Evolutionary conservation across 129 eudicot genomes (phyloP).

Genomic region (Pseudognaphalium luteoalbum): DNA sequence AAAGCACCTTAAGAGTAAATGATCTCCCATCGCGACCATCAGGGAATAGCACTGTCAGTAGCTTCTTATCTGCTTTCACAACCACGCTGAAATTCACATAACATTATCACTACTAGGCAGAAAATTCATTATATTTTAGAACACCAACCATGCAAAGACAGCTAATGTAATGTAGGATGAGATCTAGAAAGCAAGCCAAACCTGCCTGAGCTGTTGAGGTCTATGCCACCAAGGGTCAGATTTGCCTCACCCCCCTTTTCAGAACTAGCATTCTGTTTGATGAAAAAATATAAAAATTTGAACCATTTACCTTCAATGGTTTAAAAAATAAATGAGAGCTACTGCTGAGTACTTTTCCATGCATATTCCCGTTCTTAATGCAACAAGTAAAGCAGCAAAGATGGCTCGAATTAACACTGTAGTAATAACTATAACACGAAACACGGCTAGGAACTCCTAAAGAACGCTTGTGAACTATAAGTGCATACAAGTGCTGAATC

Average conservation of each 20-base stretch:
- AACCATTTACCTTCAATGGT: conserved; percentile 10
- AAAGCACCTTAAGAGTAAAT: conserved; percentile 88
- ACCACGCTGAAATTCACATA: conserved; percentile 63
- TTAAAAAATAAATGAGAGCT: background rate
- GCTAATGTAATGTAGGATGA: conserved; percentile 5
- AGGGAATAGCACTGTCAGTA: conserved; percentile 80
- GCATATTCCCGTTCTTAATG: too few species aligned
- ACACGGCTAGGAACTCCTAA: too few species aligned
- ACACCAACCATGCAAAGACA: background rate
- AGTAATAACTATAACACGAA: too few species aligned
- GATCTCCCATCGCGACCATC: conserved; percentile 98
- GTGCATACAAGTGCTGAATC: too few species aligned
- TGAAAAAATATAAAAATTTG: conserved; percentile 9
- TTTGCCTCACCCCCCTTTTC: conserved; percentile 88
- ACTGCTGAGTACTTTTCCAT: background rate
- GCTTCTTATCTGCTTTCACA: conserved; percentile 89
- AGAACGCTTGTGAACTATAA: too few species aligned
- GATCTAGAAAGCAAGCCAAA: conserved; percentile 47
- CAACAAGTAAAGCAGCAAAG: too few species aligned
- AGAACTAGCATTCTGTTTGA: conserved; percentile 64
- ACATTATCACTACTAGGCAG: conserved; percentile 25
- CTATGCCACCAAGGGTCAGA: conserved; percentile 98
- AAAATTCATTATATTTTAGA: conserved; percentile 8
- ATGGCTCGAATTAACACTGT: too few species aligned
- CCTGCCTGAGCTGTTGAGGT: conserved; percentile 99